These are phyloP conservation scores for Lactarius pseudohatsudake DNA, from an alignment of 768 basidiomycete genomes.

Conservation along the genomic window DNA sequence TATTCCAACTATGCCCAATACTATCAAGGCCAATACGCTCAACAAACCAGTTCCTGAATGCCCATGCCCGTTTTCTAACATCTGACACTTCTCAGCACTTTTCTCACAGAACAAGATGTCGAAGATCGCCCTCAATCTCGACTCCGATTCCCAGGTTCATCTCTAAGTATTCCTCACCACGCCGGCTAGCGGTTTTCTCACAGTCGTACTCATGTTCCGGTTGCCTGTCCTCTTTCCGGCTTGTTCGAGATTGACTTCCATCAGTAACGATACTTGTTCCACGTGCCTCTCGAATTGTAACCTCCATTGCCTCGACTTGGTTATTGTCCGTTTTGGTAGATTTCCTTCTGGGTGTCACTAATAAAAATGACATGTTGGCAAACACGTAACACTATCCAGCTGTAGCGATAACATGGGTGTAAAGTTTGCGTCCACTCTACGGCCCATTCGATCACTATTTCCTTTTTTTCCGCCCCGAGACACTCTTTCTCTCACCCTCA, in stretches of 20 bases:
- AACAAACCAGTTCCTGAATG: slow-evolving; percentile 60
- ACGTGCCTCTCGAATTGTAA: slow-evolving; percentile 30
- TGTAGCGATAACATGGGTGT: neutral
- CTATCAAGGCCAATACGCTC: slow-evolving; percentile 85
- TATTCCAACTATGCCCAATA: slow-evolving; percentile 84
- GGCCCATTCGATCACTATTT: neutral
- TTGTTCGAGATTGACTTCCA: slow-evolving; percentile 28
- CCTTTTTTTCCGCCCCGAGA: slow-evolving; percentile 8
- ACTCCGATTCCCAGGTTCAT: slow-evolving; percentile 25
- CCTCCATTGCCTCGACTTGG: slow-evolving; percentile 28
- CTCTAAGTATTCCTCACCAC: slow-evolving; percentile 29
- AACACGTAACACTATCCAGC: neutral
- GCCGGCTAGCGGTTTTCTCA: slow-evolving; percentile 23
- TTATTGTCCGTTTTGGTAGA: slow-evolving; percentile 26
- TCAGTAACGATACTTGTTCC: slow-evolving; percentile 29
- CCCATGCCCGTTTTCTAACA: slow-evolving; percentile 38
- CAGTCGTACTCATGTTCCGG: slow-evolving; percentile 29
- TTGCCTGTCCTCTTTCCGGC: slow-evolving; percentile 22
- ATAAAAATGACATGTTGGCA: slow-evolving; percentile 25
- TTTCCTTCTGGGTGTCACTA: slow-evolving; percentile 25
- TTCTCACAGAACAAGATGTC: slow-evolving; percentile 32
- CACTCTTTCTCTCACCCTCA: neutral
- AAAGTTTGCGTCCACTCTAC: neutral
- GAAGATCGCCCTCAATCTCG: slow-evolving; percentile 28
- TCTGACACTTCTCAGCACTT: slow-evolving; percentile 28